Evolutionary conservation across 371 early-diverging fungal genomes (phyloP).

Genomic region (Mucor indicus): DNA sequence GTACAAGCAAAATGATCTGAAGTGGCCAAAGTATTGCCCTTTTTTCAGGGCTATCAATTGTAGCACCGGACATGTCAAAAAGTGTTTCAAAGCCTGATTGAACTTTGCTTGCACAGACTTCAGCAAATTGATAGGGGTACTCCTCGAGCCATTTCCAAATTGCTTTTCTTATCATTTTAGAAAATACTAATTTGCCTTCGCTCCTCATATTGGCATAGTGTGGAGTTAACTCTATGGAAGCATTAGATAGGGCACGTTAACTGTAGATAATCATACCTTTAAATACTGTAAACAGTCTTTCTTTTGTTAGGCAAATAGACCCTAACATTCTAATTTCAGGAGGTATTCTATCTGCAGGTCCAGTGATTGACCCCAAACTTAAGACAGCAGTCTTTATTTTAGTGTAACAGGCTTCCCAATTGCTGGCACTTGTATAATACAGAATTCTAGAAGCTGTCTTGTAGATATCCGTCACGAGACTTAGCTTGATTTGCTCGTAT

Average conservation of each 20-base stretch:
- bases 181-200: constrained; percentile 62
- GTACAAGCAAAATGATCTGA: constrained; percentile 69
- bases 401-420: constrained; percentile 77
- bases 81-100: constrained; percentile 70
- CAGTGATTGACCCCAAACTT: constrained; percentile 46
- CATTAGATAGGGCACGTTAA: no score
- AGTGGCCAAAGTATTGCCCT: constrained; percentile 78
- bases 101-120: constrained; percentile 57
- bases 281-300: constrained; percentile 64
- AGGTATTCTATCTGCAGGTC: constrained; percentile 33
- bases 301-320: constrained; percentile 66
- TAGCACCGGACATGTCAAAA: constrained; percentile 68
- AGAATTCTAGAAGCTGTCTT: constrained; percentile 69
- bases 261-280: no score
- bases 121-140: constrained; percentile 67
- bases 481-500: constrained; percentile 30
- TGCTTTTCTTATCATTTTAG: constrained; percentile 66
- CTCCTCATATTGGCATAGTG: constrained; percentile 63
- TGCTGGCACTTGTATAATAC: constrained; percentile 76
- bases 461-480: constrained; percentile 57
- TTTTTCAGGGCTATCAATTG: constrained; percentile 66
- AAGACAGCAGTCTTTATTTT: constrained; percentile 59
- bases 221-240: constrained; percentile 62
- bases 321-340: constrained; percentile 78
- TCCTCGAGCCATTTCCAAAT: constrained; percentile 89